These are phyloP conservation scores for Stagonosporopsis vannaccii DNA, from an alignment of 2,329 filamentous ascomycete genomes.

Conservation along the genomic window DNA sequence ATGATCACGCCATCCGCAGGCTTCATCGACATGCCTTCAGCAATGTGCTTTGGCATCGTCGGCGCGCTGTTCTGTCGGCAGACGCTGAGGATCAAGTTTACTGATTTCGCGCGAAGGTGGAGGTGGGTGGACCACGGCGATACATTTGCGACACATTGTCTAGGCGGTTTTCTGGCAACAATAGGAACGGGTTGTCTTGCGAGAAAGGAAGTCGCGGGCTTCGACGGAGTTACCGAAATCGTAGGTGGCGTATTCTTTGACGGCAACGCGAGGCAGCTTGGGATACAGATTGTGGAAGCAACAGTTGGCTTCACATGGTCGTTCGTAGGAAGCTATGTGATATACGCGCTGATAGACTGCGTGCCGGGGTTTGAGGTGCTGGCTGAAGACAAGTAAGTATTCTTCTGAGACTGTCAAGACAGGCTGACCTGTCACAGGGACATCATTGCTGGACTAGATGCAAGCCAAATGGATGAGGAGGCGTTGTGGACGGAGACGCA, in stretches of 20 bases:
- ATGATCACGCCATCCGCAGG: constrained; percentile 61
- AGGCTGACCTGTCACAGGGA: constrained; percentile 45
- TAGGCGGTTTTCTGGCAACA: constrained; percentile 60
- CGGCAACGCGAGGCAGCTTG: constrained; percentile 59
- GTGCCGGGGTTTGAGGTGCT: constrained; percentile 61
- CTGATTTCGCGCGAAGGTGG: constrained; percentile 54
- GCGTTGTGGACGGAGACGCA: constrained; percentile 46
- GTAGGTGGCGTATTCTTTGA: constrained; percentile 62
- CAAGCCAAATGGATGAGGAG: constrained; percentile 61
- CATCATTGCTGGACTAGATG: constrained; percentile 58
- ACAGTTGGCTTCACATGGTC: constrained; percentile 60
- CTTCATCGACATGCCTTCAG: constrained; percentile 59
- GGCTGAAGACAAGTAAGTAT: constrained; percentile 59
- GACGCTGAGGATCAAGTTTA: constrained; percentile 62
- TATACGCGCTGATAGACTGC: constrained; percentile 61
- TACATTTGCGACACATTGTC: constrained; percentile 63
- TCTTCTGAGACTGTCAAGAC: constrained; percentile 11
- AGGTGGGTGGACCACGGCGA: constrained; percentile 64
- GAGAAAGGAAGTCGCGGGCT: constrained; percentile 59
- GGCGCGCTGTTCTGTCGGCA: constrained; percentile 60
- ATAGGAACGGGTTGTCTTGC: constrained; percentile 61
- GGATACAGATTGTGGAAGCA: constrained; percentile 60
- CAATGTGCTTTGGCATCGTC: constrained; percentile 58
- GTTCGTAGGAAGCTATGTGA: constrained; percentile 57
- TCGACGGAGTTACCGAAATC: constrained; percentile 60